These are phyloP conservation scores for Aeminium ludgeri DNA, from an alignment of 495 filamentous ascomycete genomes.

Conservation along the genomic window DNA sequence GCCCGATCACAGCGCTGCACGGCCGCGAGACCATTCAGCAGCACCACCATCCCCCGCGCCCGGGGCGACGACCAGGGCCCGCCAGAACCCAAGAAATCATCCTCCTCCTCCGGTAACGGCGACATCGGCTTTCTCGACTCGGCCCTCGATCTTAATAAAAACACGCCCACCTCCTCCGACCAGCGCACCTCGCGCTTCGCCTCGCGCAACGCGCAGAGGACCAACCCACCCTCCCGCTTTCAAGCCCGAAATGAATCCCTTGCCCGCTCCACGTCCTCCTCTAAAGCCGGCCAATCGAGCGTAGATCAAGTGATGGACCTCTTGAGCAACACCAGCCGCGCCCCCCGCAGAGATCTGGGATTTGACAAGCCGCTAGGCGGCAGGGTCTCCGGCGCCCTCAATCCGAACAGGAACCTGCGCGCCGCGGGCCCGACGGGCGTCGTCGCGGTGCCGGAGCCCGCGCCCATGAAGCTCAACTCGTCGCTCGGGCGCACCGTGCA, in stretches of 20 bases:
- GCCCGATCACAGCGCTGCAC: not conserved
- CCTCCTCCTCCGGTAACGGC: not conserved
- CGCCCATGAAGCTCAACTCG: slow-evolving; percentile 22
- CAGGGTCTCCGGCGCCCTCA: not conserved
- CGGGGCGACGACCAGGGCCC: not conserved
- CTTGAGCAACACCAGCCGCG: not conserved
- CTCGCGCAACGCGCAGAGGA: slow-evolving; percentile 1
- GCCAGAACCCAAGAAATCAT: not conserved
- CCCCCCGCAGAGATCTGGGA: too few relatives aligned
- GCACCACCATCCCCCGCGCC: not conserved
- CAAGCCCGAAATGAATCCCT: too few relatives aligned
- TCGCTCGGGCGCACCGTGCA: slow-evolving; percentile 38
- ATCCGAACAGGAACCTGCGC: slow-evolving; percentile 5
- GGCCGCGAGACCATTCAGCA: not conserved
- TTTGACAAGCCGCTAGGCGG: too few relatives aligned
- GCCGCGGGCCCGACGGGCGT: not conserved
- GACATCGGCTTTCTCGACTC: slow-evolving; percentile 8
- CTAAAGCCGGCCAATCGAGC: too few relatives aligned
- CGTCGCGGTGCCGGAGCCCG: slow-evolving; percentile 11
- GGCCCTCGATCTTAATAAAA: slow-evolving; percentile 9
- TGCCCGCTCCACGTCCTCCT: too few relatives aligned
- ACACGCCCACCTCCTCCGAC: slow-evolving; percentile 1
- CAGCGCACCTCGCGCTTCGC: slow-evolving; percentile 10
- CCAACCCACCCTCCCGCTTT: not conserved
- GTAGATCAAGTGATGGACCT: too few relatives aligned